phyloP scores from a whole-genome alignment of 1,139 yeast genomes.

The Yamadazyma jaroonii region DNA sequence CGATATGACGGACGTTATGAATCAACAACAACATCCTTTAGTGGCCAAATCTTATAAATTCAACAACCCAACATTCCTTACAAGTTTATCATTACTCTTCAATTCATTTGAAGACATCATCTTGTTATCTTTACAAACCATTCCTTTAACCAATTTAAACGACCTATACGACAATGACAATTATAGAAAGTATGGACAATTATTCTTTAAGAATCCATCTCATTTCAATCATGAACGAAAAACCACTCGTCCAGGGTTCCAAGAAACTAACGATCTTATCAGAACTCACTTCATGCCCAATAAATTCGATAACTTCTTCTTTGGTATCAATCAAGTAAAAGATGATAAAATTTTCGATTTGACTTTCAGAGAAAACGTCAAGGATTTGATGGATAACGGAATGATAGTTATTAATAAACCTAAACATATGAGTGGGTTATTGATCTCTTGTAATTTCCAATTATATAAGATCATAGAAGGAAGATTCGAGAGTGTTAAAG shows the following conservation, averaged over 20 bases:
- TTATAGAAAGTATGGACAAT: slow-evolving; percentile 23
- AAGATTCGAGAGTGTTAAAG: slow-evolving; percentile 18
- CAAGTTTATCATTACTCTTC: slow-evolving; percentile 24
- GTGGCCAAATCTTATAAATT: slow-evolving; percentile 12
- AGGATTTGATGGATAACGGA: slow-evolving; percentile 26
- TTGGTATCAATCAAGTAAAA: slow-evolving; percentile 16
- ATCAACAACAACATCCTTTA: slow-evolving; percentile 14
- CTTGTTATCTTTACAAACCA: slow-evolving; percentile 22
- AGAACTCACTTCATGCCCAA: slow-evolving; percentile 23
- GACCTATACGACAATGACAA: slow-evolving; percentile 18
- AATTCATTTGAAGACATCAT: slow-evolving; percentile 32
- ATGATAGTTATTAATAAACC: slow-evolving; percentile 29
- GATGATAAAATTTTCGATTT: slow-evolving; percentile 14
- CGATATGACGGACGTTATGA: slow-evolving; percentile 18
- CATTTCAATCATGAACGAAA: slow-evolving; percentile 17
- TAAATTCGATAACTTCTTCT: slow-evolving; percentile 18
- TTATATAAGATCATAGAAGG: slow-evolving; percentile 21
- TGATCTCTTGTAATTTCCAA: slow-evolving; percentile 27
- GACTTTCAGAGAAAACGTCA: slow-evolving; percentile 23
- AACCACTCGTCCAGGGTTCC: slow-evolving; percentile 27
- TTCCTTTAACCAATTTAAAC: slow-evolving; percentile 25
- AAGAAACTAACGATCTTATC: slow-evolving; percentile 28
- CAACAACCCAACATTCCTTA: slow-evolving; percentile 19
- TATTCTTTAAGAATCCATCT: slow-evolving; percentile 29
- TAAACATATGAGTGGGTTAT: slow-evolving; percentile 25